Evolutionary conservation across 352 stramenopile genomes (phyloP).

Genomic region (Globisporangium splendens): DNA sequence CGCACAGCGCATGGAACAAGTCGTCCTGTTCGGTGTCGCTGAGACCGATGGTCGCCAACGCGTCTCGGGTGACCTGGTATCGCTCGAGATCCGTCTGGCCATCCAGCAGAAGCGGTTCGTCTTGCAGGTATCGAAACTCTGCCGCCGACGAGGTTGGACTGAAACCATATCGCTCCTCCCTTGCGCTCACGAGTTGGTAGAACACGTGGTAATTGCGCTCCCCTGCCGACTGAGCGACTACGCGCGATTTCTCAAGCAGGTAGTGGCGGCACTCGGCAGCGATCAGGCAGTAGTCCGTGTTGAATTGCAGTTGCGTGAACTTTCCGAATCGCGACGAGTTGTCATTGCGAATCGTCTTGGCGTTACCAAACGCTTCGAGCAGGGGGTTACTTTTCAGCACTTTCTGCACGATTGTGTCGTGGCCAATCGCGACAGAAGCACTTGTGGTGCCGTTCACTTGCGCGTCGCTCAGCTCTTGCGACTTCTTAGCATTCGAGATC

Average conservation of each 20-base stretch:
- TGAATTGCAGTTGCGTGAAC: conserved; percentile 94
- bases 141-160: conserved; percentile 28
- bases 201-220: conserved; percentile 99
- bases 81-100: conserved; percentile 66
- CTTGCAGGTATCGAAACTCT: conserved; percentile 75
- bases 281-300: conserved; percentile 80
- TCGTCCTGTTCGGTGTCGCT: conserved; percentile 63
- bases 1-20: conserved; percentile 67
- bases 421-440: conserved; percentile 54
- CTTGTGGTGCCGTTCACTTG: conserved; percentile 70
- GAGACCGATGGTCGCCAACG: conserved; percentile 75
- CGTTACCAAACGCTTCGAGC: conserved; percentile 90
- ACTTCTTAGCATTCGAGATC: conserved; percentile 46
- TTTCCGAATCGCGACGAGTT: conserved; percentile 96
- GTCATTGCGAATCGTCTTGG: conserved; percentile 92
- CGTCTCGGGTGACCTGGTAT: conserved; percentile 79
- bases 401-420: conserved; percentile 76
- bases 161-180: conserved; percentile 59
- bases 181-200: conserved; percentile 90
- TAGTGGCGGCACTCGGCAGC: conserved; percentile 91
- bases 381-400: conserved; percentile 90
- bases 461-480: conserved; percentile 11
- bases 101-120: conserved; percentile 67
- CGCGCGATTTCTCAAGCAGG: conserved; percentile 96
- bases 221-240: conserved; percentile 84